Conservation (phyloP, 2,329 filamentous ascomycete genomes). For the Ustulina deusta region DNA sequence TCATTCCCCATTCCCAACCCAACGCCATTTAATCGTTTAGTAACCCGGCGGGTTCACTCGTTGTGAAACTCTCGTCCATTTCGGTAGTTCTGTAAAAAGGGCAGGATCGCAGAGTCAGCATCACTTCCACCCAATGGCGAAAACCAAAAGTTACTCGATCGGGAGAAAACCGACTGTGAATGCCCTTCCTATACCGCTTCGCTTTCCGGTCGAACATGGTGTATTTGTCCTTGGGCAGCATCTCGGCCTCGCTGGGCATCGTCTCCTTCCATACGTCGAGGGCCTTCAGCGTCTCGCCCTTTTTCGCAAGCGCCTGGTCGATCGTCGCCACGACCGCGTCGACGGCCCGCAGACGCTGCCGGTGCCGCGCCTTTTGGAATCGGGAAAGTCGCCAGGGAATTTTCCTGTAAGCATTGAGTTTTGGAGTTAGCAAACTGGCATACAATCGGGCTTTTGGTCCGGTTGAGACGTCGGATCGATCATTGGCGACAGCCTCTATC, state of each 20-base stretch:
- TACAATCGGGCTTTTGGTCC: neutral
- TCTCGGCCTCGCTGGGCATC: slow-evolving; percentile 96
- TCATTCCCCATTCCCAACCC: slow-evolving; percentile 1
- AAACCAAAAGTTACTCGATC: neutral
- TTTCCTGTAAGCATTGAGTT: slow-evolving; percentile 71
- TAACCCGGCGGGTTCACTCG: slow-evolving; percentile 94
- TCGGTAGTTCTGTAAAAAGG: slow-evolving; percentile 73
- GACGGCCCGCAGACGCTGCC: slow-evolving; percentile 83
- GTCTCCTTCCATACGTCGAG: slow-evolving; percentile 92
- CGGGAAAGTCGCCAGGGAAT: slow-evolving; percentile 94
- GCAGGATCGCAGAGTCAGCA: slow-evolving; percentile 27
- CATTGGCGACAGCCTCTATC: neutral
- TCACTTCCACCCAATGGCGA: neutral
- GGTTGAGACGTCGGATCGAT: neutral
- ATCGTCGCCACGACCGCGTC: slow-evolving; percentile 89
- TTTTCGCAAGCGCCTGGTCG: slow-evolving; percentile 79
- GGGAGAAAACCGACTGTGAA: slow-evolving; percentile 82
- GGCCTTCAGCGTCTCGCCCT: slow-evolving; percentile 78
- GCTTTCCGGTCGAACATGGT: slow-evolving; percentile 97
- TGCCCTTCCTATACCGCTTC: slow-evolving; percentile 94
- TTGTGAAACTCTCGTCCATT: slow-evolving; percentile 97
- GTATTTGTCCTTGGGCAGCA: slow-evolving; percentile 97
- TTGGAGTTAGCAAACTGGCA: slow-evolving; percentile 26
- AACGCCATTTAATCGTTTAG: slow-evolving; percentile 58
- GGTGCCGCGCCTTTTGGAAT: slow-evolving; percentile 90